These are phyloP conservation scores for Yarrowia deformans DNA, from an alignment of 805 yeast species.

Conservation along the genomic window DNA sequence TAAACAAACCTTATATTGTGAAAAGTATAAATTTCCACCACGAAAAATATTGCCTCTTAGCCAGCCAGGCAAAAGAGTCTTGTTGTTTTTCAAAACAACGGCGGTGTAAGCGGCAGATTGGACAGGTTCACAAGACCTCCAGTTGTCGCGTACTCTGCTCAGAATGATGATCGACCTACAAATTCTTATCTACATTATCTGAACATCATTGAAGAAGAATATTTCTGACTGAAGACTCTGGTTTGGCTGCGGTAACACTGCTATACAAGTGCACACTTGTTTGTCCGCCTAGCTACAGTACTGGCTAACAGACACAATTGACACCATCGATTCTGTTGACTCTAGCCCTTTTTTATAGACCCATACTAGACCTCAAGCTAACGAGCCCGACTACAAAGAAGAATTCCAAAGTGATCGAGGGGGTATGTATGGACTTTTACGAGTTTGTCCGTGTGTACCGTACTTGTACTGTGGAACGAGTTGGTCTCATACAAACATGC, in stretches of 20 bases:
- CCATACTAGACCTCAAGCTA: background rate
- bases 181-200: slow-evolving; percentile 39
- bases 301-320: too few species aligned
- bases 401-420: too few species aligned
- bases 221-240: slow-evolving; percentile 37
- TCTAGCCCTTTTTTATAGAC: slow-evolving; percentile 5
- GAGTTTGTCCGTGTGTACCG: too few species aligned
- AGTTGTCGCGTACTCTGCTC: background rate
- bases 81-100: slow-evolving; percentile 26
- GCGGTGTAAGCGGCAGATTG: slow-evolving; percentile 16
- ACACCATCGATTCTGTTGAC: background rate
- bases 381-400: too few species aligned
- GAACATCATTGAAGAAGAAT: slow-evolving; percentile 38
- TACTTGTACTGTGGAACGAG: too few species aligned
- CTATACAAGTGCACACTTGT: too few species aligned
- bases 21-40: slow-evolving; percentile 9
- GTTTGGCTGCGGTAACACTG: too few species aligned
- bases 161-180: slow-evolving; percentile 29
- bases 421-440: too few species aligned
- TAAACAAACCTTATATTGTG: background rate
- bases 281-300: too few species aligned
- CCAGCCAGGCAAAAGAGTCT: background rate
- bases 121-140: background rate
- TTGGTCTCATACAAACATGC: too few species aligned
- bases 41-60: background rate